These are phyloP conservation scores for Cyamopsis tetragonoloba DNA, from an alignment of 306 rosid species.

Conservation along the genomic window DNA sequence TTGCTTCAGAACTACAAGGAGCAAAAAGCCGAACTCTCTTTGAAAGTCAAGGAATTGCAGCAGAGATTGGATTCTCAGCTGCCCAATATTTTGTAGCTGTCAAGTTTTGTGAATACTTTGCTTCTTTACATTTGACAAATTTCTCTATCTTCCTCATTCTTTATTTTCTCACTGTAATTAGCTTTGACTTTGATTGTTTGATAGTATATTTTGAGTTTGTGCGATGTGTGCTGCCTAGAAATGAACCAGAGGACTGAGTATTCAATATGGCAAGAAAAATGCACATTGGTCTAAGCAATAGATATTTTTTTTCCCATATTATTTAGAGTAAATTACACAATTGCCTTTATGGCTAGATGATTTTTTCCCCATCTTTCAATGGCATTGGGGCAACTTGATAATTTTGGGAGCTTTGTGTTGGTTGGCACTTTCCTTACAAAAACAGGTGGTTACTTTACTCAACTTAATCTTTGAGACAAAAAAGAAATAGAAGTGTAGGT, in stretches of 20 bases:
- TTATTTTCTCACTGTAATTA: constrained; percentile 43
- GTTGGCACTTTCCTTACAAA: no score
- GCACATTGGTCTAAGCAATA: constrained; percentile 16
- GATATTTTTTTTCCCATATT: neutral
- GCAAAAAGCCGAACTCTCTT: constrained; percentile 73
- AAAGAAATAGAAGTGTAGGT: no score
- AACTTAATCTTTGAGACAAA: no score
- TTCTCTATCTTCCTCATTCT: constrained; percentile 37
- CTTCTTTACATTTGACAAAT: constrained; percentile 25
- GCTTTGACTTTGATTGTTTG: constrained; percentile 37
- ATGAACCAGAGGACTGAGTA: constrained; percentile 15
- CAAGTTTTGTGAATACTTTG: constrained; percentile 57
- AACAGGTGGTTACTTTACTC: no score
- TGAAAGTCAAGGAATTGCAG: constrained; percentile 81
- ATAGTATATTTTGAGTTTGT: constrained; percentile 24
- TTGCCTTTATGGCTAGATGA: neutral
- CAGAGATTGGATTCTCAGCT: constrained; percentile 86
- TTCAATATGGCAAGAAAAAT: constrained; percentile 18
- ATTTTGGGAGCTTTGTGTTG: neutral
- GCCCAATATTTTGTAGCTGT: constrained; percentile 77
- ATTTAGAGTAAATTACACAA: neutral
- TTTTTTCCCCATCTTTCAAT: neutral
- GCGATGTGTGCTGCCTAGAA: constrained; percentile 29
- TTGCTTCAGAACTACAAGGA: constrained; percentile 86
- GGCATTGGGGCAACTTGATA: neutral